Conservation (phyloP, 192 early-diverging fungal genomes). For the Coemansia sp. region DNA sequence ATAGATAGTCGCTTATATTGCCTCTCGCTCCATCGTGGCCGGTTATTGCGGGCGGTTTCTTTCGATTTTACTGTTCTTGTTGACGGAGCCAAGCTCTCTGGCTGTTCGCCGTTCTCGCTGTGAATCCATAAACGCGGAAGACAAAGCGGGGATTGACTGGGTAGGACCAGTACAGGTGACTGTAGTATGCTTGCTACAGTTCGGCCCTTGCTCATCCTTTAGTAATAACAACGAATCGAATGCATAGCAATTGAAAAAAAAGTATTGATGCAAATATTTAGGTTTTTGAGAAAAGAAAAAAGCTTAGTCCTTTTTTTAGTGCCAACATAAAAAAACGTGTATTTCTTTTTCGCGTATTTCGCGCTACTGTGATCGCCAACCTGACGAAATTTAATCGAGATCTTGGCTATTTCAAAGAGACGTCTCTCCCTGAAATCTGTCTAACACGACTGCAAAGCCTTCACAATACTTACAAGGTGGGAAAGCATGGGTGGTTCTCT, state of each 20-base stretch:
- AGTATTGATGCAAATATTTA: background rate
- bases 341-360: too few relatives aligned
- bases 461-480: too few relatives aligned
- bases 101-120: background rate
- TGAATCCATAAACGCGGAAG: background rate
- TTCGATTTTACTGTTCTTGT: background rate
- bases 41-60: background rate
- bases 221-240: background rate
- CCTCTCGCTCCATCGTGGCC: background rate
- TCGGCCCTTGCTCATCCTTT: background rate
- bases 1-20: background rate
- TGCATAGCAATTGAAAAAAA: background rate
- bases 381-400: too few relatives aligned
- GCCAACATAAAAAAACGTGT: too few relatives aligned
- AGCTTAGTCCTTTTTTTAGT: too few relatives aligned
- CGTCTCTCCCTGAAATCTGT: too few relatives aligned
- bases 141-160: background rate
- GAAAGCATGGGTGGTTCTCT: too few relatives aligned
- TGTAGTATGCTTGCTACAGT: background rate
- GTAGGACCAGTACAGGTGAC: background rate
- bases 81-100: background rate
- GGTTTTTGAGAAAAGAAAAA: too few relatives aligned
- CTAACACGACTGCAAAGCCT: too few relatives aligned
- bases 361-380: too few relatives aligned
- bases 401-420: too few relatives aligned